Evolutionary conservation across 331 rosid species (phyloP), one percentile per base, ranked within the genome.

Genomic region (Rosa hybrid): DNA sequence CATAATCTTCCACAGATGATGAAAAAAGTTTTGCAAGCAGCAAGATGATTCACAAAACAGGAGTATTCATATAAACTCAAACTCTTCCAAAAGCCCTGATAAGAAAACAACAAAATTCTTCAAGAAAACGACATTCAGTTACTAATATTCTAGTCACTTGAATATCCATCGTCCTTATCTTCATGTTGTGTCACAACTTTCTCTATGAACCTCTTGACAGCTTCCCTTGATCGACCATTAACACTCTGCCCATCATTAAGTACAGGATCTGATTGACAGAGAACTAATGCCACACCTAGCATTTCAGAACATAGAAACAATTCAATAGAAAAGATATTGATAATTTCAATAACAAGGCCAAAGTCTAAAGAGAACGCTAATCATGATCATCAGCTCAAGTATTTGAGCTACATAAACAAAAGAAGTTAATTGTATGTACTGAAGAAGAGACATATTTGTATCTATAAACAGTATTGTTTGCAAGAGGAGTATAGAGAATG

Each of bases 211-310:
- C 91, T 87, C 85, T 76, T 86, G 71, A 95, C 92, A 72, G 98
- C 90, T 75, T 92, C 59, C 77, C 94, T 91, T 68, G 97, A 91
- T 21, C 53, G 74, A 75, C 84, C 98, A 44, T 89, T 80, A 60
- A 84, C 87, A 72, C 84, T 82, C 59, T 86, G 96, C 23, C 99
- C 98, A 76, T 93, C 98, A 41, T 88, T 88, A 13, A 95, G 96
- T 2, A 93, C 98, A 46, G 99, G 97, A 82, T 91, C 94, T 51
- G 97, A 90, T 76, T 93, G 94, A 85, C 99, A 95, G 70, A 95
- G 90, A 48, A 95, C 89, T 83, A 95, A 84, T 72, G 99, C 98
- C 84, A 91, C 97, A 77, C 98, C 98, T 92, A 77, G 39, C 27
- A 80, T 54, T 57, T 73, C 81, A 85, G 21, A 39, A 53, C 65